Evolutionary conservation across 352 stramenopile genomes (phyloP), one percentile per base, ranked within the genome.

Genomic region (Achlya hypogyna): DNA sequence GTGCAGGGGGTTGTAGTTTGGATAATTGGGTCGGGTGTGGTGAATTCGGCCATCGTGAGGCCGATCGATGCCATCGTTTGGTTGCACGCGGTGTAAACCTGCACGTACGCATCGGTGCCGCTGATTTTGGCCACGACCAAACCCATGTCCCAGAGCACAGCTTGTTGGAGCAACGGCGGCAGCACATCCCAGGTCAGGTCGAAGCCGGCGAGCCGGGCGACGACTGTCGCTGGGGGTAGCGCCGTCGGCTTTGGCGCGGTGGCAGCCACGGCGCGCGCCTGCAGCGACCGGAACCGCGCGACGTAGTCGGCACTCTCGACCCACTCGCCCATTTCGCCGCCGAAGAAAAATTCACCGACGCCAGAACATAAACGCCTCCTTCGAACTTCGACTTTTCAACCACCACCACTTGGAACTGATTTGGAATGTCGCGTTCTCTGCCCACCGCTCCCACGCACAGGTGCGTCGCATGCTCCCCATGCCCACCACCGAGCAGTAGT

Each of bases 81-180:
- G 35, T 29, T 29, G 2, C 20, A 66, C 16, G 22, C 10, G n/a
- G 43, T 43, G 59, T 56, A 66, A 20, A 66, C 59, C 38, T 66
- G 59, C 22, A 58, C 2, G 25, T 66, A 66, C 10, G 38, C 22
- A 23, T 66, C 43, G 22, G 23, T 31, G 8, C 28, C 34, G 20
- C 23, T 32, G 6, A 54, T 28, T 16, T 45, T 27, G 28, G n/a
- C 59, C 18, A 58, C 18, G 29, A 64, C 56, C 8, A 53, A n/a
- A 10, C 56, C 56, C 56, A 64, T 53, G 56, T 64, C 56, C 56
- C 56, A 64, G n/a, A 64, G 56, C 27, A 64, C 8, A 10, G 38
- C 56, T 53, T 64, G 56, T 0, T 27, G 56, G 23, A 64, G 8
- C 12, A 53, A 22, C 1, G 22, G 12, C 10, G 56, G 56, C 23